phyloP scores from a whole-genome alignment of 257 asterid genomes.

The Gentiana macrophylla region DNA sequence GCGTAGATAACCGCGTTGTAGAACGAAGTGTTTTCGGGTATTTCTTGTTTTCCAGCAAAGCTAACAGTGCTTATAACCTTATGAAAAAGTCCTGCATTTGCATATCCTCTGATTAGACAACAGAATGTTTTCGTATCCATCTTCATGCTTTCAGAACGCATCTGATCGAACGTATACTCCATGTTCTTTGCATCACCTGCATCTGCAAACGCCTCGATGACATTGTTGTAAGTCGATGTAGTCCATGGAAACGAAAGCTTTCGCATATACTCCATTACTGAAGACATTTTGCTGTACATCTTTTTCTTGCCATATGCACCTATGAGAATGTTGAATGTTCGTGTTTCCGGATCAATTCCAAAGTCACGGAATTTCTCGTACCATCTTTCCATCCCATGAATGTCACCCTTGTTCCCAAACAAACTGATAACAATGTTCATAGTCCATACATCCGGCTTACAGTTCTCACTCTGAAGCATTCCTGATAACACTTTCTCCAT shows the following conservation, averaged over 20 bases:
- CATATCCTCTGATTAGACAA: conserved; percentile 78
- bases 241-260: conserved; percentile 89
- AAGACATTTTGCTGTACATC: conserved; percentile 91
- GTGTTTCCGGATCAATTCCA: conserved; percentile 80
- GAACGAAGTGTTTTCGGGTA: conserved; percentile 78
- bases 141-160: conserved; percentile 75
- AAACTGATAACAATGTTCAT: conserved; percentile 75
- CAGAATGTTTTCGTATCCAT: conserved; percentile 80
- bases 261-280: conserved; percentile 96
- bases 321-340: conserved; percentile 72
- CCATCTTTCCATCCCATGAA: conserved; percentile 91
- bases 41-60: conserved; percentile 72
- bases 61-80: conserved; percentile 68
- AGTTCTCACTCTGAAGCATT: conserved; percentile 51
- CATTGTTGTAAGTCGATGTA: conserved; percentile 84
- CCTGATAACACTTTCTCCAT: conserved; percentile 70
- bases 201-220: conserved; percentile 84
- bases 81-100: conserved; percentile 71
- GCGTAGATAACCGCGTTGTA: conserved; percentile 73
- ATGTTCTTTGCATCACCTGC: conserved; percentile 72
- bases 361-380: conserved; percentile 70
- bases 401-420: conserved; percentile 75
- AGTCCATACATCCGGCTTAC: conserved; percentile 81
- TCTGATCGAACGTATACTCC: conserved; percentile 78
- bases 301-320: conserved; percentile 86